Evolutionary conservation across 768 basidiomycete genomes (phyloP), one percentile per base, ranked within the genome.

Genomic region (Naematelia encephala): DNA sequence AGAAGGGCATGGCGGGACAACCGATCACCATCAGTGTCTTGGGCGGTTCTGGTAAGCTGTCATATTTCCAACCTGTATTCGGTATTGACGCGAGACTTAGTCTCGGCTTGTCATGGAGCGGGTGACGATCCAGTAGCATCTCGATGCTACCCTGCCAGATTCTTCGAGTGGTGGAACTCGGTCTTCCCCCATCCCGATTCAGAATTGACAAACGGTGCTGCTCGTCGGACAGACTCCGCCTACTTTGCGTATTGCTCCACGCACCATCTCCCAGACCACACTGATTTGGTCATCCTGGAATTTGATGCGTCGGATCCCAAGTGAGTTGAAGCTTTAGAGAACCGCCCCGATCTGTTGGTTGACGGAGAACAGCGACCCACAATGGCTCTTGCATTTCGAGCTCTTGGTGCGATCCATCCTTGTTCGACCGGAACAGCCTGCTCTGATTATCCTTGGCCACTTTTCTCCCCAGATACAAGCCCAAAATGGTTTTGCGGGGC

Each of bases 171-270:
- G 94, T 96, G 94, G 90, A 91, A 93, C 78, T 84, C 82, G 54
- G 84, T 98, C n/a, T 99, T 99, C 79, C 96, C 96, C 0, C 91
- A 99, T 77, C 94, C 94, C 0, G 90, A 89, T 0, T 91, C 91
- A 1, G 93, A 98, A 76, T 83, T 99, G 66, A 99, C 96, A 27
- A 99, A 99, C 76, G 96, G 96, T 27, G 96, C 94, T 2, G 89
- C 93, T 83, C 83, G 93, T n/a, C 84, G 85, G 45, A 91, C 92
- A 26, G 88, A 88, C 77, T 91, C 93, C 1, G 86, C 86, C 11
- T 99, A 99, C 80, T 99, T 93, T 80, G 88, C 87, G 10, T 98
- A 86, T 79, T 99, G 96, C 82, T 88, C 86, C 62, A 83, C 83
- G 4, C 93, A 96, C 67, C 96, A 99, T 73, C 82, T 98, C 1